phyloP scores from a whole-genome alignment of 768 basidiomycete genomes.

The Tremella fuciformis region DNA sequence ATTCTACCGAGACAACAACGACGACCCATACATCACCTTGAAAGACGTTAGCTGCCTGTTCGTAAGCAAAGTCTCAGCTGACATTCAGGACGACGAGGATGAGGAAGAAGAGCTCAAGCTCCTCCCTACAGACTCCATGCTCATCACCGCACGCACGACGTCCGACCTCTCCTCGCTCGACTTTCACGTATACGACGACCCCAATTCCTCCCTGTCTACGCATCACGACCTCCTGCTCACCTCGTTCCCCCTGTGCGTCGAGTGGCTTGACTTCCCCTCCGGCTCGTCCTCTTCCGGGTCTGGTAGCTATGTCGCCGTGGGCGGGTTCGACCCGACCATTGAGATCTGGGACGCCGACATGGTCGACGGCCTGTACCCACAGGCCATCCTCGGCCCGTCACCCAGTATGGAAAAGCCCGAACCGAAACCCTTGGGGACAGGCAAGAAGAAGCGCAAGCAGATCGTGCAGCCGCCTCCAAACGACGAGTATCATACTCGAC shows the following conservation, averaged over 20 bases:
- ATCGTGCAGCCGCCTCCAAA: constrained; percentile 63
- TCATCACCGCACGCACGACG: constrained; percentile 90
- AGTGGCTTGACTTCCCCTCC: constrained; percentile 92
- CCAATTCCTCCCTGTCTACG: constrained; percentile 70
- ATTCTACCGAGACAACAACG: constrained; percentile 83
- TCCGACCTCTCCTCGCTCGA: constrained; percentile 95
- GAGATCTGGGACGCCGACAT: constrained; percentile 97
- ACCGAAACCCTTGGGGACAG: constrained; percentile 62
- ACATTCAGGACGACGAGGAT: constrained; percentile 58
- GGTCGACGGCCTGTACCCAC: constrained; percentile 90
- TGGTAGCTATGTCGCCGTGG: constrained; percentile 93
- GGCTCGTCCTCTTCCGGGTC: constrained; percentile 51
- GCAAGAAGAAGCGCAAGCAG: constrained; percentile 95
- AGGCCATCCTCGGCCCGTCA: constrained; percentile 83
- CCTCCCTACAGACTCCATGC: constrained; percentile 82
- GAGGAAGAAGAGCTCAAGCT: constrained; percentile 89
- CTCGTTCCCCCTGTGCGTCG: constrained; percentile 94
- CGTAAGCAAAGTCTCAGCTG: background rate
- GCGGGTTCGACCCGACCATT: constrained; percentile 94
- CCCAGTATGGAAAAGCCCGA: constrained; percentile 47
- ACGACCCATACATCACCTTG: constrained; percentile 94
- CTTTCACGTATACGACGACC: constrained; percentile 90
- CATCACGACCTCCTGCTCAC: constrained; percentile 98
- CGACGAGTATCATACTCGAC: constrained; percentile 80
- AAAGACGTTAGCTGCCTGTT: constrained; percentile 66